Evolutionary conservation across 305 asterid species (phyloP).

Genomic region (Rubia balearica): DNA sequence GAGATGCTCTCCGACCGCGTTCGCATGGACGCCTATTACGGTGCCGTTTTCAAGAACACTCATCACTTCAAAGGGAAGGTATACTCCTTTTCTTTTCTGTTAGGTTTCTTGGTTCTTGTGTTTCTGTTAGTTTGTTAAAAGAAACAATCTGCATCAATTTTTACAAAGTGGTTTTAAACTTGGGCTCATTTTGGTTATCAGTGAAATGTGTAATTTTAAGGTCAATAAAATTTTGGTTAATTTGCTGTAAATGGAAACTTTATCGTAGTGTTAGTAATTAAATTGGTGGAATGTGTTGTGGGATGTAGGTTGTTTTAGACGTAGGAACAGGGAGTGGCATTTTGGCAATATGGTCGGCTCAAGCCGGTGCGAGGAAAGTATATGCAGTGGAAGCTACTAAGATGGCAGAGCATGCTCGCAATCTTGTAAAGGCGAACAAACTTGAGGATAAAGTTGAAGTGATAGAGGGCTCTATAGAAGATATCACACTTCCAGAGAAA

Average conservation of each 20-base stretch:
- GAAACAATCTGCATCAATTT: background rate
- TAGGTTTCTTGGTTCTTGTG: background rate
- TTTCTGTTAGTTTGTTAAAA: background rate
- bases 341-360: slow-evolving; percentile 97
- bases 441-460: slow-evolving; percentile 72
- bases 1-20: slow-evolving; percentile 98
- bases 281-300: slow-evolving; percentile 30
- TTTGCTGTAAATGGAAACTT: background rate
- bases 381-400: slow-evolving; percentile 97
- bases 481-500: slow-evolving; percentile 76
- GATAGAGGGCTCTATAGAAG: slow-evolving; percentile 91
- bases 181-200: background rate
- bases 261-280: slow-evolving; percentile 13
- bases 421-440: slow-evolving; percentile 68
- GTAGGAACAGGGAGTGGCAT: slow-evolving; percentile 99
- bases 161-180: background rate
- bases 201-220: background rate
- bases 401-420: slow-evolving; percentile 84
- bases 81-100: background rate
- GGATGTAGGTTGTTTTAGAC: slow-evolving; percentile 75
- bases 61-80: slow-evolving; percentile 89
- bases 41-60: slow-evolving; percentile 72
- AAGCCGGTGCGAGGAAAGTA: slow-evolving; percentile 98
- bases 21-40: slow-evolving; percentile 91
- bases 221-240: background rate